phyloP scores from a whole-genome alignment of 495 filamentous ascomycete species.

The Physcia stellaris region DNA sequence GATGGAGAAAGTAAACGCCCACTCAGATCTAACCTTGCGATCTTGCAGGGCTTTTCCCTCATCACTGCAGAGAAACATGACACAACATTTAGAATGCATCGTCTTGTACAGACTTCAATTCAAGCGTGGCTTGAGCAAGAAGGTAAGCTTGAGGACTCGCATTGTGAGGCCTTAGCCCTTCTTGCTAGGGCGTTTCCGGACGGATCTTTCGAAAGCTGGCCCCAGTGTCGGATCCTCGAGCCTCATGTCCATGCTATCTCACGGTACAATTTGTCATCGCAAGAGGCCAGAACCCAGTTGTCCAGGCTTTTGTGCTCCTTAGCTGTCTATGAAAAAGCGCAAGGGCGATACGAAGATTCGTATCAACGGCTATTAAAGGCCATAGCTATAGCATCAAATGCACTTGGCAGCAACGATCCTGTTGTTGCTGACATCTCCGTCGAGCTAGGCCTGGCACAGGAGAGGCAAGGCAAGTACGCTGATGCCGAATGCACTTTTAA shows the following conservation, averaged over 20 bases:
- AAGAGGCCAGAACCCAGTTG: constrained; percentile 15
- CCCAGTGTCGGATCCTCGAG: constrained; percentile 16
- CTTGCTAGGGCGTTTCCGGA: constrained; percentile 27
- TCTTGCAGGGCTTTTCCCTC: constrained; percentile 29
- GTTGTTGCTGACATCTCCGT: constrained; percentile 12
- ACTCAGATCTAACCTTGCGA: constrained; percentile 31
- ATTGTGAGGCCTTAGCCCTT: constrained; percentile 22
- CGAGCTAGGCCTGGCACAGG: constrained; percentile 17
- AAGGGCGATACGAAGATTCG: constrained; percentile 19
- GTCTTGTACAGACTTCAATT: constrained; percentile 31
- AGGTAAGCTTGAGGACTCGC: constrained; percentile 25
- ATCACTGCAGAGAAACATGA: constrained; percentile 14
- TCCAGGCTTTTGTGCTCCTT: constrained; percentile 19
- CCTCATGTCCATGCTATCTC: constrained; percentile 16
- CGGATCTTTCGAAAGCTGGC: constrained; percentile 19
- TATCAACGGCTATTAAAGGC: constrained; percentile 17
- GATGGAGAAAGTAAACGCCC: not conserved
- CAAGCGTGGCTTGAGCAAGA: constrained; percentile 28
- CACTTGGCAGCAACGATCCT: constrained; percentile 12
- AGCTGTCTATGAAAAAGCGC: constrained; percentile 15
- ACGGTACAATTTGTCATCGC: constrained; percentile 2
- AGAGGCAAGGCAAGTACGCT: constrained; percentile 20
- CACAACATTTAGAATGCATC: constrained; percentile 30
- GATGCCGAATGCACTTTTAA: constrained; percentile 23
- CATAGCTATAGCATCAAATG: constrained; percentile 3